phyloP scores from a whole-genome alignment of 192 early-diverging fungal species.

The Coemansia erecta region DNA sequence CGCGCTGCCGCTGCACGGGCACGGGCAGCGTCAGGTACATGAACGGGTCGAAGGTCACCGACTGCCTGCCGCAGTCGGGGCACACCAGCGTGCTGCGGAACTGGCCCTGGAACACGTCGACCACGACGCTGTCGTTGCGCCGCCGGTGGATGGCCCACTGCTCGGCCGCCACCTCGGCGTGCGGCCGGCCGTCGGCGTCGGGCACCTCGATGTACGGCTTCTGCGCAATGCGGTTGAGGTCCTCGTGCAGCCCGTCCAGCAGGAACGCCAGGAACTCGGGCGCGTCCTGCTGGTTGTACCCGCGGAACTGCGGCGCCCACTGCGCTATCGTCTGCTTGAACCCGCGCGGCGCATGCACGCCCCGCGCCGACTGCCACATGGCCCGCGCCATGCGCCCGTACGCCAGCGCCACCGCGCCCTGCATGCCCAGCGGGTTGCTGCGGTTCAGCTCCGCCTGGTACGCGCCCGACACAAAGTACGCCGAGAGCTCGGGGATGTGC shows the following conservation, averaged over 20 bases:
- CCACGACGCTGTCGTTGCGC: conserved; percentile 78
- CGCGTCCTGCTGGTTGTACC: conserved; percentile 83
- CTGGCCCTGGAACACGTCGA: conserved; percentile 75
- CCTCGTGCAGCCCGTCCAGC: conserved; percentile 84
- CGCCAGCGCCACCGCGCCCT: conserved; percentile 65
- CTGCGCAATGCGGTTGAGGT: conserved; percentile 75
- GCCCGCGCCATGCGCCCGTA: conserved; percentile 66
- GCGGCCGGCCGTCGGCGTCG: conserved; percentile 66
- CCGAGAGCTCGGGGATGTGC: conserved; percentile 65
- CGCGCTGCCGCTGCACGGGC: conserved; percentile 65
- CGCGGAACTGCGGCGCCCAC: conserved; percentile 56
- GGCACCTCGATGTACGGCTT: conserved; percentile 79
- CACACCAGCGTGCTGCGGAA: conserved; percentile 63
- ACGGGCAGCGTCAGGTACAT: conserved; percentile 76
- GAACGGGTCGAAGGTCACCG: conserved; percentile 83
- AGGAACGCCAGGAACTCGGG: conserved; percentile 80
- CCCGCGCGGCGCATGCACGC: conserved; percentile 66
- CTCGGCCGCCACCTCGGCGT: conserved; percentile 65
- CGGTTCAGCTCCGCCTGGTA: conserved; percentile 65
- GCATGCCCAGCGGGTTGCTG: conserved; percentile 74
- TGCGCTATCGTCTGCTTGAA: conserved; percentile 69
- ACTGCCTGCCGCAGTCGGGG: conserved; percentile 53
- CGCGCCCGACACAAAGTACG: conserved; percentile 59
- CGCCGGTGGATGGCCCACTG: conserved; percentile 73
- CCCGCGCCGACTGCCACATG: conserved; percentile 58